Evolutionary conservation across 192 early-diverging fungal genomes (phyloP).

Genomic region (Coemansia guatemalensis): DNA sequence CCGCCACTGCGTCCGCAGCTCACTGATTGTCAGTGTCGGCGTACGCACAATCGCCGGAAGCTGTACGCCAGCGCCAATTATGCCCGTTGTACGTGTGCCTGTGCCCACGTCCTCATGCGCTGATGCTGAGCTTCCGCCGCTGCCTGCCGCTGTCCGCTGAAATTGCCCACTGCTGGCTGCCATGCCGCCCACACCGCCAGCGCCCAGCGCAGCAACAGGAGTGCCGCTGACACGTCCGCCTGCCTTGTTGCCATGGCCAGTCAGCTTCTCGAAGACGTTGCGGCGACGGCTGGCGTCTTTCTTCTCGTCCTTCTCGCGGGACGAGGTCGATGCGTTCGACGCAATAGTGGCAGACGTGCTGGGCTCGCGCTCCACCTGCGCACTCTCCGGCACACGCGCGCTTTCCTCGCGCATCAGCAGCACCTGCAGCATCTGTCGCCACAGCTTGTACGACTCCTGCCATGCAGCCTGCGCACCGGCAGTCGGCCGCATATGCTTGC

Average conservation of each 20-base stretch:
- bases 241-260: slow-evolving; percentile 37
- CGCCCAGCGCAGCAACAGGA: not conserved
- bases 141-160: not conserved
- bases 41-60: slow-evolving; percentile 42
- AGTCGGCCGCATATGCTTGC: slow-evolving; percentile 54
- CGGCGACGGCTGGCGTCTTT: slow-evolving; percentile 37
- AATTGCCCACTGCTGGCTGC: slow-evolving; percentile 8
- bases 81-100: slow-evolving; percentile 12
- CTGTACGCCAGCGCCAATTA: slow-evolving; percentile 39
- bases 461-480: slow-evolving; percentile 53
- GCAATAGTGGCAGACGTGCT: slow-evolving; percentile 3
- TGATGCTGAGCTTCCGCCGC: slow-evolving; percentile 2
- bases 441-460: slow-evolving; percentile 56
- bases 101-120: slow-evolving; percentile 14
- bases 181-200: slow-evolving; percentile 5
- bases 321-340: slow-evolving; percentile 1
- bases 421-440: slow-evolving; percentile 55
- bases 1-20: slow-evolving; percentile 54
- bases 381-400: slow-evolving; percentile 35
- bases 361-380: slow-evolving; percentile 22
- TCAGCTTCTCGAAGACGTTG: slow-evolving; percentile 53
- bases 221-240: slow-evolving; percentile 11
- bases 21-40: slow-evolving; percentile 29
- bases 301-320: slow-evolving; percentile 30
- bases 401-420: slow-evolving; percentile 53